phyloP scores from a whole-genome alignment of 108 stramenopile genomes.

The Cyclotella choctawhatcheeana region DNA sequence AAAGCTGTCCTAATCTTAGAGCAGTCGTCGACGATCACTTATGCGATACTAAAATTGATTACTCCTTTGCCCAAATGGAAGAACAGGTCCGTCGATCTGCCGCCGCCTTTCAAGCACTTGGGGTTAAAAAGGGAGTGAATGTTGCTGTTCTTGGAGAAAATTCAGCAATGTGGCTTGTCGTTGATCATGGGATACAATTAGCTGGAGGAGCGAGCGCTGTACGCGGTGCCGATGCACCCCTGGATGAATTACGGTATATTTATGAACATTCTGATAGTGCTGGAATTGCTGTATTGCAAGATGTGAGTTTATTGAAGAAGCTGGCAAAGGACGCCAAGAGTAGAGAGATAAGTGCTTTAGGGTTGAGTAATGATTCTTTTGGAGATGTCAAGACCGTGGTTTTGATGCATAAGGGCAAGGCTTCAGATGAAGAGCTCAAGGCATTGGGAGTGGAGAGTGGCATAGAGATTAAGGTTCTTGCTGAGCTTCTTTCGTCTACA shows the following conservation, averaged over 20 bases:
- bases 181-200: constrained; percentile 85
- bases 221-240: constrained; percentile 86
- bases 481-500: constrained; percentile 56
- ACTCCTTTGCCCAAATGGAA: constrained; percentile 72
- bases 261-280: constrained; percentile 91
- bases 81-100: constrained; percentile 63
- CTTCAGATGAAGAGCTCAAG: constrained; percentile 60
- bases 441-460: constrained; percentile 57
- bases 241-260: constrained; percentile 87
- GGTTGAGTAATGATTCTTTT: constrained; percentile 70
- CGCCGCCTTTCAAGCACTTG: constrained; percentile 62
- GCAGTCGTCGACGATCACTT: constrained; percentile 84
- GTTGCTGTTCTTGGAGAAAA: constrained; percentile 89
- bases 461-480: constrained; percentile 60
- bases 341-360: constrained; percentile 54
- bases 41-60: constrained; percentile 69
- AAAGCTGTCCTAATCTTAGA: constrained; percentile 58
- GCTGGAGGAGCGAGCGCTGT: constrained; percentile 86
- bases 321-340: constrained; percentile 67
- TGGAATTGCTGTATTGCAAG: constrained; percentile 81
- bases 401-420: constrained; percentile 78
- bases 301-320: constrained; percentile 66
- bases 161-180: constrained; percentile 84
- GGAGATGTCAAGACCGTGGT: constrained; percentile 74
- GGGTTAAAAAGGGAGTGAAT: constrained; percentile 68